Conservation (phyloP, 1,284 basidiomycete species). For the Exobasidium cylindrosporum region DNA sequence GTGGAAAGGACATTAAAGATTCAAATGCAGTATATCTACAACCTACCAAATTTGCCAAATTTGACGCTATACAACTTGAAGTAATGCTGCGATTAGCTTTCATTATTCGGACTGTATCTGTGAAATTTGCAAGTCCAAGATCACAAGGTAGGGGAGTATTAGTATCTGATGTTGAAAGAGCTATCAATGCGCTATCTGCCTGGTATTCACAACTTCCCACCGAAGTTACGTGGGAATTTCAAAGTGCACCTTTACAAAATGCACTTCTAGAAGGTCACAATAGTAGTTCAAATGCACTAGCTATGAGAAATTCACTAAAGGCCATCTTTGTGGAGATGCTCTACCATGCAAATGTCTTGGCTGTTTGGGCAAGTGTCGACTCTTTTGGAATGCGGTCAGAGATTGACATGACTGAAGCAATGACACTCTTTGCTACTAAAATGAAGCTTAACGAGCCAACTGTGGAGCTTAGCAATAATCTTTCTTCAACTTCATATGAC, state of each 20-base stretch:
- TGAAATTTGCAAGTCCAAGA: conserved; percentile 2
- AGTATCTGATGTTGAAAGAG: conserved; percentile 5
- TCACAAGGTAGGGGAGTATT: conserved; percentile 13
- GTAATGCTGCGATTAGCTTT: conserved; percentile 1
- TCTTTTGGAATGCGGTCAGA: conserved; percentile 5
- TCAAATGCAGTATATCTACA: not conserved
- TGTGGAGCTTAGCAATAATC: too few species aligned
- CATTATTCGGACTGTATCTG: conserved; percentile 6
- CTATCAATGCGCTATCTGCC: not conserved
- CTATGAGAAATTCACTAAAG: conserved; percentile 7
- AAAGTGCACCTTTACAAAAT: not conserved
- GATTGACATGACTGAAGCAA: not conserved
- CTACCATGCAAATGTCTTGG: conserved; percentile 1
- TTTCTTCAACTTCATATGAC: too few species aligned
- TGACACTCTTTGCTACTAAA: not conserved
- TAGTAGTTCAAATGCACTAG: conserved; percentile 1
- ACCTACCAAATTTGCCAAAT: conserved; percentile 3
- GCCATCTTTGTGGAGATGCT: conserved; percentile 3
- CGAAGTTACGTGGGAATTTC: conserved; percentile 9
- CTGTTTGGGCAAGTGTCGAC: conserved; percentile 8
- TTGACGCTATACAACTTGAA: conserved; percentile 11
- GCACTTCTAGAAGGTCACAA: not conserved
- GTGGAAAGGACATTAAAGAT: not conserved
- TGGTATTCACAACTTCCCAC: conserved; percentile 8
- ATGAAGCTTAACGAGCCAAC: not conserved